phyloP scores from a whole-genome alignment of 805 yeast genomes.

The Maudiozyma serrabonitensis region DNA sequence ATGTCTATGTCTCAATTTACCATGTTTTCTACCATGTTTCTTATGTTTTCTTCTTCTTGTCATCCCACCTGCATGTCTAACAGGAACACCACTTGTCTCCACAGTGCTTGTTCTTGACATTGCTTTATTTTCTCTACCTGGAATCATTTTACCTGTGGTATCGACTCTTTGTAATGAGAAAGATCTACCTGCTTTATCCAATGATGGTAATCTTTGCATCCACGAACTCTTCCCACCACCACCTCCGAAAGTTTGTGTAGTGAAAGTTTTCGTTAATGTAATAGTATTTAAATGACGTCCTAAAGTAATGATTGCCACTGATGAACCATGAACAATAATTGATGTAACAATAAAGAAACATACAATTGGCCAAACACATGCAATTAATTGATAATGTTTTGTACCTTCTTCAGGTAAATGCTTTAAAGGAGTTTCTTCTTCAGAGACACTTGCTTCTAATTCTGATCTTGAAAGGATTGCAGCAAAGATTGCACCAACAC shows the following conservation, averaged over 20 bases:
- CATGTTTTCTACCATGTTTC: constrained; percentile 25
- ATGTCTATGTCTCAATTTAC: constrained; percentile 16
- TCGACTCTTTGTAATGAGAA: constrained; percentile 79
- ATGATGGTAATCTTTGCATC: constrained; percentile 76
- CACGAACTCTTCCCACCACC: constrained; percentile 51
- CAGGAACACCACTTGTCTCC: constrained; percentile 56
- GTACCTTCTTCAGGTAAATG: constrained; percentile 37
- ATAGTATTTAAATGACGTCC: constrained; percentile 87
- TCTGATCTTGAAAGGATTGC: constrained; percentile 69
- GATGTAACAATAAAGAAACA: constrained; percentile 75
- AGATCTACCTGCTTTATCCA: constrained; percentile 58
- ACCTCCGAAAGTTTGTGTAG: constrained; percentile 54
- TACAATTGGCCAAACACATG: constrained; percentile 72
- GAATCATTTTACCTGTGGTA: constrained; percentile 38
- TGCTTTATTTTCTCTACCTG: constrained; percentile 5
- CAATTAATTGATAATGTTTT: constrained; percentile 50
- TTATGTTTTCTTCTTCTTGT: constrained; percentile 41
- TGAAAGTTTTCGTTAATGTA: constrained; percentile 86
- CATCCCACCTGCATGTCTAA: constrained; percentile 69
- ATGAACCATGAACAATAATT: constrained; percentile 83
- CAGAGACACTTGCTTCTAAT: constrained; percentile 44
- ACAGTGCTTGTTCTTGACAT: constrained; percentile 33
- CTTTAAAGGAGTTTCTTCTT: constrained; percentile 48
- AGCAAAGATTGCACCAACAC: constrained; percentile 88
- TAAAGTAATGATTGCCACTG: constrained; percentile 62